Conservation (phyloP, 2,329 filamentous ascomycete species). For the Phialophora chinensis region DNA sequence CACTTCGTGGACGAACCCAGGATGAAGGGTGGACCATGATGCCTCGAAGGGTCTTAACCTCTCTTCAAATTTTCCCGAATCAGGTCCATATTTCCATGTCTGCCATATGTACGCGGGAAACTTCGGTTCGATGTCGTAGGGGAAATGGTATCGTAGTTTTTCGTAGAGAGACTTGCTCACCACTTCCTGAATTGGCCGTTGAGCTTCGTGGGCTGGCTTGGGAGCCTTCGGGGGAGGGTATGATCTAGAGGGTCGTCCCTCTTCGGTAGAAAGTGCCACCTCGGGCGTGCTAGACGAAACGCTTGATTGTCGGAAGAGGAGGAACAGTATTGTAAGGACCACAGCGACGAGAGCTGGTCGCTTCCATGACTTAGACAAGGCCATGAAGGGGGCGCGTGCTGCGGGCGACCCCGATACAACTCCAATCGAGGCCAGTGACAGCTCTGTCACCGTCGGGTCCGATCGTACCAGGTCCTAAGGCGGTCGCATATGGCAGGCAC, state of each 20-base stretch:
- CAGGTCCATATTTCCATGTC: slow-evolving; percentile 91
- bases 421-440: not conserved
- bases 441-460: not conserved
- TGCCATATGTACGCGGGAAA: slow-evolving; percentile 99
- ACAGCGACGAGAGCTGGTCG: slow-evolving; percentile 62
- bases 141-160: slow-evolving; percentile 88
- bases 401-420: not conserved
- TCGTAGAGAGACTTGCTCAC: slow-evolving; percentile 75
- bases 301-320: slow-evolving; percentile 70
- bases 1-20: slow-evolving; percentile 93
- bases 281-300: slow-evolving; percentile 54
- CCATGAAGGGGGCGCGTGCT: slow-evolving; percentile 2
- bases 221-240: slow-evolving; percentile 44
- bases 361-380: slow-evolving; percentile 17
- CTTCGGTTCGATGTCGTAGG: slow-evolving; percentile 84
- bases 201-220: slow-evolving; percentile 52
- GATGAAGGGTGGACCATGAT: slow-evolving; percentile 86
- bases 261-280: slow-evolving; percentile 41
- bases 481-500: not conserved
- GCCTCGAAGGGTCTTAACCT: slow-evolving; percentile 82
- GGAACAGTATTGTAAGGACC: slow-evolving; percentile 71
- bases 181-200: slow-evolving; percentile 72
- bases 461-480: not conserved
- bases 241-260: slow-evolving; percentile 41
- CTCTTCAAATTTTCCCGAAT: slow-evolving; percentile 74